phyloP scores from a whole-genome alignment of 495 filamentous ascomycete genomes.

The Neurospora sublineolata region DNA sequence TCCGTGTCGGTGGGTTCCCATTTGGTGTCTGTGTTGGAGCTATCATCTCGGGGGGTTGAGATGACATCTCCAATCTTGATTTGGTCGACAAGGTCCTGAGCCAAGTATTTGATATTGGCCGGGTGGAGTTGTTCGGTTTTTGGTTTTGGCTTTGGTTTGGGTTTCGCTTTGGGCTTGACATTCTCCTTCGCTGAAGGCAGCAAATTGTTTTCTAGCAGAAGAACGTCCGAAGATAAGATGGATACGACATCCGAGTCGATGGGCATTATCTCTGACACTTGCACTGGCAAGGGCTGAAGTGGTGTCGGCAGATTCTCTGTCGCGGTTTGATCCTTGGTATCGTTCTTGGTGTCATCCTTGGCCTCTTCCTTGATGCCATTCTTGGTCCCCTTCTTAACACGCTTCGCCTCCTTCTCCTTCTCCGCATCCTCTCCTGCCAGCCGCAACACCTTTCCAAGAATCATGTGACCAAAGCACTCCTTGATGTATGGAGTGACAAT shows the following conservation, averaged over 20 bases:
- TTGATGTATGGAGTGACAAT: conserved; percentile 58
- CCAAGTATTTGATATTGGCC: not conserved
- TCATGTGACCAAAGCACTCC: conserved; percentile 49
- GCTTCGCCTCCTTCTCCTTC: not conserved
- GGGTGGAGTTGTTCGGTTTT: not conserved
- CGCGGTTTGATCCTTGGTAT: not conserved
- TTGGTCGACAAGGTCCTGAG: not conserved
- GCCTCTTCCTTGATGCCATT: not conserved
- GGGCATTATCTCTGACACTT: not conserved
- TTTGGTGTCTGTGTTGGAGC: conserved; percentile 27
- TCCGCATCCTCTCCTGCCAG: conserved; percentile 5
- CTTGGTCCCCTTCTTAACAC: not conserved
- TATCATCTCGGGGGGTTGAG: conserved; percentile 29
- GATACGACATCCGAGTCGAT: not conserved
- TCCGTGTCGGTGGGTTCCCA: conserved; percentile 42
- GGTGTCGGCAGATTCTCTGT: not conserved
- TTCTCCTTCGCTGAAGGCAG: not conserved
- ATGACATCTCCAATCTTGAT: conserved; percentile 31
- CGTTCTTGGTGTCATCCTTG: not conserved
- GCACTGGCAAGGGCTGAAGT: not conserved
- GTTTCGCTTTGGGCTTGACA: not conserved
- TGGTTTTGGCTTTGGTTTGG: not conserved
- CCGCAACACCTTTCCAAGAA: conserved; percentile 41
- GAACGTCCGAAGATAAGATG: not conserved
- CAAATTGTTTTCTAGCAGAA: not conserved